Evolutionary conservation across 2,329 filamentous ascomycete species (phyloP).

Genomic region (Graphilbum ipis-grandicollis): DNA sequence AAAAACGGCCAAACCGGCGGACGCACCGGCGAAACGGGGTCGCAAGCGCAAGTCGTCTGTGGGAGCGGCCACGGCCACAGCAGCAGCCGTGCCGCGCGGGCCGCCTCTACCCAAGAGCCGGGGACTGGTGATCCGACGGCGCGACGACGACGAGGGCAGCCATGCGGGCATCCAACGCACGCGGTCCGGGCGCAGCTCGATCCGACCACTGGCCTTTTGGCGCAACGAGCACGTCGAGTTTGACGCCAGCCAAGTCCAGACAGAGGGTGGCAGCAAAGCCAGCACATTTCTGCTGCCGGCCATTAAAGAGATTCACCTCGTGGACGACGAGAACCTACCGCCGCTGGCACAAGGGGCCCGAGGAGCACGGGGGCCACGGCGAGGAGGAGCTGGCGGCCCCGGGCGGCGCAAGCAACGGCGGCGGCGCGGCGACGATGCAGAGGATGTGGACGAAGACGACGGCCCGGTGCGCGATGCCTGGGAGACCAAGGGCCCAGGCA

Average conservation of each 20-base stretch:
- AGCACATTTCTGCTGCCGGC: slow-evolving; percentile 45
- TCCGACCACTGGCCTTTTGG: slow-evolving; percentile 72
- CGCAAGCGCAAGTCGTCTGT: slow-evolving; percentile 22
- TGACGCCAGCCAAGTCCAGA: slow-evolving; percentile 36
- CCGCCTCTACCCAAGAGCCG: slow-evolving; percentile 38
- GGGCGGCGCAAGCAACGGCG: slow-evolving; percentile 11
- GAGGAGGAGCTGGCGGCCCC: not conserved
- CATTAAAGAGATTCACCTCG: slow-evolving; percentile 63
- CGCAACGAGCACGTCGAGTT: slow-evolving; percentile 64
- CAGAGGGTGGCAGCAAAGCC: slow-evolving; percentile 18
- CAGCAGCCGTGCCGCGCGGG: slow-evolving; percentile 29
- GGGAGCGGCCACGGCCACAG: slow-evolving; percentile 26
- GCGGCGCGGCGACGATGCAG: slow-evolving; percentile 18
- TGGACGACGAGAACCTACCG: slow-evolving; percentile 39
- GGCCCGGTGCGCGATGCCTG: slow-evolving; percentile 45
- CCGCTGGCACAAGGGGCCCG: slow-evolving; percentile 14
- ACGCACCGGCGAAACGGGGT: too few species aligned
- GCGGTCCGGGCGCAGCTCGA: slow-evolving; percentile 62
- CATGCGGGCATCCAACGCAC: slow-evolving; percentile 38
- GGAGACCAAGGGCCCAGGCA: slow-evolving; percentile 46
- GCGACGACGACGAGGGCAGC: slow-evolving; percentile 19
- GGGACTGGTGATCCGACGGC: slow-evolving; percentile 34
- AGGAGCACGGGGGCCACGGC: slow-evolving; percentile 1
- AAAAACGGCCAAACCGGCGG: too few species aligned
- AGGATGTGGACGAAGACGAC: slow-evolving; percentile 18